Percentiles rank a stretch among this genome's conserved stretches.
Evolutionary conservation across 768 basidiomycete genomes (phyloP).

Genomic region (Pholiota conissans): DNA sequence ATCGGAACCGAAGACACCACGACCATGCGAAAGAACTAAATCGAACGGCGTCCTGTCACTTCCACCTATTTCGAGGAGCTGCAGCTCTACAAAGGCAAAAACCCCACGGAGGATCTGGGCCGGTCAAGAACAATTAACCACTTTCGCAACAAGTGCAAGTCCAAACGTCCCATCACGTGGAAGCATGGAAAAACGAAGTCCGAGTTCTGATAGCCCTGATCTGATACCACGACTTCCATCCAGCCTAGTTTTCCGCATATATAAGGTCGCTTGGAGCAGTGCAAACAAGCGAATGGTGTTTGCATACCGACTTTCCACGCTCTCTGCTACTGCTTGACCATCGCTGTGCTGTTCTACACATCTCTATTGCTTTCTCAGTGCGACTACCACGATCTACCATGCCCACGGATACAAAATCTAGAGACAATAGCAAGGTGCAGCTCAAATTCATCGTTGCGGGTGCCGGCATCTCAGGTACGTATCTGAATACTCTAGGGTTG

Average conservation of each 20-base stretch:
- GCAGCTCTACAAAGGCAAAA: neutral
- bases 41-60: neutral
- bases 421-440: slow-evolving; percentile 19
- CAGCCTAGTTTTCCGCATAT: neutral
- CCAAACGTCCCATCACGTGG: slow-evolving; percentile 2
- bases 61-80: neutral
- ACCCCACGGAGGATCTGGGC: neutral
- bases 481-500: neutral
- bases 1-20: neutral
- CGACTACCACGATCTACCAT: neutral
- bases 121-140: neutral
- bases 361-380: neutral
- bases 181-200: neutral
- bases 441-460: slow-evolving; percentile 42
- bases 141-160: neutral
- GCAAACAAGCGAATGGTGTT: neutral
- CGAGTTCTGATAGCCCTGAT: slow-evolving; percentile 6
- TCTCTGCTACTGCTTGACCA: neutral
- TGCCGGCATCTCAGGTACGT: slow-evolving; percentile 44
- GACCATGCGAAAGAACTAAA: too few species aligned
- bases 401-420: neutral
- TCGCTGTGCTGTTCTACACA: neutral
- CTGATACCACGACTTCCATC: neutral
- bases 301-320: neutral
- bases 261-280: neutral